phyloP scores from a whole-genome alignment of 345 rosid genomes.

The Eucalyptus dawsonii region DNA sequence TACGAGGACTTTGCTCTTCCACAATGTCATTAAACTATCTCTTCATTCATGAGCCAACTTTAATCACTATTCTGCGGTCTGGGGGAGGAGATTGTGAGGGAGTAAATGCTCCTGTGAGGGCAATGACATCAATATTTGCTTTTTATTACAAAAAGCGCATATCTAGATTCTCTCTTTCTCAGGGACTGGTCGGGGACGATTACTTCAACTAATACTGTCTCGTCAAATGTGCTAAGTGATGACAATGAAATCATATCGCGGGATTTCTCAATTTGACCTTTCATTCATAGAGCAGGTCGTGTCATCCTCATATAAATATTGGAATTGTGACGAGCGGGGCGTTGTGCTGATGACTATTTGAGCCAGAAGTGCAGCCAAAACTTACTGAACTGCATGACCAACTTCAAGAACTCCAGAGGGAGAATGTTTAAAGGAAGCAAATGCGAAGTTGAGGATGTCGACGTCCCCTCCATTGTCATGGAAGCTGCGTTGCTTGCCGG shows the following conservation, averaged over 20 bases:
- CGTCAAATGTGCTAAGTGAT: neutral
- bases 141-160: neutral
- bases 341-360: too few species aligned
- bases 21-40: neutral
- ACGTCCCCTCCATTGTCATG: slow-evolving; percentile 21
- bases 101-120: neutral
- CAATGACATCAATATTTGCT: neutral
- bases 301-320: too few species aligned
- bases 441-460: too few species aligned
- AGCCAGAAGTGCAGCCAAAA: too few species aligned
- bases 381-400: too few species aligned
- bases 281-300: too few species aligned
- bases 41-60: neutral
- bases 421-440: too few species aligned
- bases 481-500: slow-evolving; percentile 89
- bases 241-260: accelerated
- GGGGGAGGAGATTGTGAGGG: neutral
- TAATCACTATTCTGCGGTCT: neutral
- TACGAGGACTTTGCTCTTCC: neutral
- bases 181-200: neutral
- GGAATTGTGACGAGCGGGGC: too few species aligned
- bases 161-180: neutral
- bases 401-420: too few species aligned
- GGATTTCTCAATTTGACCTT: too few species aligned
- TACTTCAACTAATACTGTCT: neutral